Percentiles rank a stretch among this genome's conserved stretches.
Evolutionary conservation across 371 early-diverging fungal species (phyloP).

Genomic region (Mortierella sp.): DNA sequence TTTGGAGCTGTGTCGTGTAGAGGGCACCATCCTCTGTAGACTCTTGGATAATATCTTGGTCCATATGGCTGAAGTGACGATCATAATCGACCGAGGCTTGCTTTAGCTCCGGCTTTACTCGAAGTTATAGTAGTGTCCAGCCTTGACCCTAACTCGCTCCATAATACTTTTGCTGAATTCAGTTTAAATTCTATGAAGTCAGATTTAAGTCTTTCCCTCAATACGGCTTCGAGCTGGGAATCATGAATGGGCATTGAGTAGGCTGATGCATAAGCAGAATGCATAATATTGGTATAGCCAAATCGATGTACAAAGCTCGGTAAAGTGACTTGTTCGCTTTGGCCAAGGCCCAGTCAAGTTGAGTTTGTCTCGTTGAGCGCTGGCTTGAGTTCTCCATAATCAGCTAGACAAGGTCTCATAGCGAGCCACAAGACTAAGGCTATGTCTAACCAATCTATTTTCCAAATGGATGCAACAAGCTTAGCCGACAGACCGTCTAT

Average conservation of each 20-base stretch:
- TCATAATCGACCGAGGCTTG: too few species aligned
- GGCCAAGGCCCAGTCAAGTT: conserved; percentile 11
- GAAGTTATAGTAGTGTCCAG: too few species aligned
- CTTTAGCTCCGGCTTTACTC: too few species aligned
- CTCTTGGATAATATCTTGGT: too few species aligned
- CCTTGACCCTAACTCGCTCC: not conserved
- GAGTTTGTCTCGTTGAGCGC: not conserved
- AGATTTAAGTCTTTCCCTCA: conserved; percentile 15
- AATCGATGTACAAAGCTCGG: conserved; percentile 18
- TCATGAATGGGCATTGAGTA: conserved; percentile 7
- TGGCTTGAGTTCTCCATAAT: not conserved
- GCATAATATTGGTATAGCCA: conserved; percentile 9
- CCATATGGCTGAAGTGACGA: too few species aligned
- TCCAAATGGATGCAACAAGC: too few species aligned
- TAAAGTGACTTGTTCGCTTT: conserved; percentile 21
- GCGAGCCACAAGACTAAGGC: conserved; percentile 2
- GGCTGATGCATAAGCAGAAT: conserved; percentile 17
- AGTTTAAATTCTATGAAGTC: conserved; percentile 13
- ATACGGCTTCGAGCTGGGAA: conserved; percentile 12
- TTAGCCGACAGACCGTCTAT: too few species aligned
- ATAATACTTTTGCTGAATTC: conserved; percentile 2
- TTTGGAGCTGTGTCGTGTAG: too few species aligned
- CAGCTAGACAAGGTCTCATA: conserved; percentile 4
- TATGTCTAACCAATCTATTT: not conserved
- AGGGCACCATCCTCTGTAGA: too few species aligned